Percentiles rank a stretch among this genome's conserved stretches.
Evolutionary conservation across 176 grass and related monocot genomes (phyloP).

Genomic region (Areca catechu): DNA sequence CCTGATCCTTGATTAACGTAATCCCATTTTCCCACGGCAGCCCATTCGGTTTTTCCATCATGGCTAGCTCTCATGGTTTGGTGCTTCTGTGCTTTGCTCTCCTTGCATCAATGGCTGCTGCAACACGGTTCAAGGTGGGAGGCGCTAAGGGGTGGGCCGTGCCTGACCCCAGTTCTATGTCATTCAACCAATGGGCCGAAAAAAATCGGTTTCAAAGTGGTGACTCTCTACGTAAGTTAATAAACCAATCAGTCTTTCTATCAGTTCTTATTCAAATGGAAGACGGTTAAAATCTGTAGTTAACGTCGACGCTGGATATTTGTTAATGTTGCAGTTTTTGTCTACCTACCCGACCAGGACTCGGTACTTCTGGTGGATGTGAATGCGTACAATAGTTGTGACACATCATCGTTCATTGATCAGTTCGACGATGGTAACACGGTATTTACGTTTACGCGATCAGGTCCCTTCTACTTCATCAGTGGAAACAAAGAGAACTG

Average conservation of each 20-base stretch:
- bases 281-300: too few species aligned
- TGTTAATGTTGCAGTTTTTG: slow-evolving; percentile 38
- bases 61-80: slow-evolving; percentile 31
- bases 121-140: slow-evolving; percentile 64
- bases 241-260: too few species aligned
- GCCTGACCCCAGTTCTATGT: slow-evolving; percentile 19
- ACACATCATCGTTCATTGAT: slow-evolving; percentile 34
- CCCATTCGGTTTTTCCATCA: not conserved
- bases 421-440: slow-evolving; percentile 76
- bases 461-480: slow-evolving; percentile 80
- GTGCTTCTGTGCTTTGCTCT: slow-evolving; percentile 32
- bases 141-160: slow-evolving; percentile 52
- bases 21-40: not conserved
- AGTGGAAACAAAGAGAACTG: slow-evolving; percentile 80
- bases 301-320: too few species aligned
- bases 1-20: not conserved
- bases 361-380: slow-evolving; percentile 62
- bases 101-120: slow-evolving; percentile 29
- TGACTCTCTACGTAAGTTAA: slow-evolving; percentile 50
- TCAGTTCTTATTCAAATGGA: too few species aligned
- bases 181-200: slow-evolving; percentile 72
- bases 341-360: slow-evolving; percentile 57
- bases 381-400: slow-evolving; percentile 49
- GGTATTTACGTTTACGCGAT: slow-evolving; percentile 63
- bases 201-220: slow-evolving; percentile 65